These are phyloP conservation scores for Pseudonectria buxi DNA, from an alignment of 2,329 filamentous ascomycete genomes.

Conservation along the genomic window DNA sequence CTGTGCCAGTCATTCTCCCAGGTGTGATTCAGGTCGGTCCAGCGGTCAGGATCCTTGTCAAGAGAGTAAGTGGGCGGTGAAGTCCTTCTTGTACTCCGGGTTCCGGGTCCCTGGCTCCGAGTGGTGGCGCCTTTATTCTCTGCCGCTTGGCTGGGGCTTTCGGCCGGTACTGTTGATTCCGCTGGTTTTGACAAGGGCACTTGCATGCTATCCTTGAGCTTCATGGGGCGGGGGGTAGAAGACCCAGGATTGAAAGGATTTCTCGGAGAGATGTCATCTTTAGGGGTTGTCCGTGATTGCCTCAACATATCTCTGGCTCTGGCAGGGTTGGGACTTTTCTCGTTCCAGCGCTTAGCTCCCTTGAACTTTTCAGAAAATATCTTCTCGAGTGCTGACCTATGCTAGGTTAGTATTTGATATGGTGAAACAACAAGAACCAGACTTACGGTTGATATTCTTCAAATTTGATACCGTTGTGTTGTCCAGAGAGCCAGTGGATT, in stretches of 20 bases:
- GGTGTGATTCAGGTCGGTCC: constrained; percentile 43
- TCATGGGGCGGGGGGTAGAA: constrained; percentile 6
- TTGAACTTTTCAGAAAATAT: constrained; percentile 3
- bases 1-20: constrained; percentile 50
- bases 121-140: constrained; percentile 1
- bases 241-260: constrained; percentile 8
- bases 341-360: neutral
- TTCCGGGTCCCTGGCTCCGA: constrained; percentile 12
- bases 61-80: constrained; percentile 7
- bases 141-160: constrained; percentile 1
- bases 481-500: constrained; percentile 10
- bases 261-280: neutral
- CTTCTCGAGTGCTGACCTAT: constrained; percentile 9
- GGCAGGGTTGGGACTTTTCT: neutral
- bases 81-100: constrained; percentile 20
- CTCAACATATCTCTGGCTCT: neutral
- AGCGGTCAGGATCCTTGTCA: constrained; percentile 25
- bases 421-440: neutral
- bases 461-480: neutral
- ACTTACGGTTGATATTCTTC: constrained; percentile 11
- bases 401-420: constrained; percentile 3
- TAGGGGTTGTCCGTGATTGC: too few species aligned
- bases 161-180: neutral
- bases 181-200: neutral
- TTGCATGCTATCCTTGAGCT: constrained; percentile 23